A percentile compares a stretch with the other conserved stretches of the same genome.
Evolutionary conservation across 108 stramenopile genomes (phyloP).

Genomic region (Cyclostephanos invisitatus): DNA sequence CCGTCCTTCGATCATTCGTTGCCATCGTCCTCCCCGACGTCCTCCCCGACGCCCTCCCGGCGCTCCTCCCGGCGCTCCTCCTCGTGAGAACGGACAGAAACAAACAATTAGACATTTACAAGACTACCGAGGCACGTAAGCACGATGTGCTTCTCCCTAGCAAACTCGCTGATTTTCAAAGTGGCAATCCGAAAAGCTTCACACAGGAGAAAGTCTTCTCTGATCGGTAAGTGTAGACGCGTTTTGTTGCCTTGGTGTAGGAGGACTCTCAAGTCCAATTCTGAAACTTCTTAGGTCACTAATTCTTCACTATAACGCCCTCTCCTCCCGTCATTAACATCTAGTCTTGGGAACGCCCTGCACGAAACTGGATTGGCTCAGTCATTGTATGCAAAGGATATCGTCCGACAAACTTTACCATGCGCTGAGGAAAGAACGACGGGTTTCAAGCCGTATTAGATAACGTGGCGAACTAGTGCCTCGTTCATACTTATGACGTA

Average conservation of each 20-base stretch:
- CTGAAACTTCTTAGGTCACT: not conserved
- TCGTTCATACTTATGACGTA: too few relatives aligned
- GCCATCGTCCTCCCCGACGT: too few relatives aligned
- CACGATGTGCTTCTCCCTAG: slow-evolving; percentile 38
- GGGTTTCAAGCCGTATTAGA: slow-evolving; percentile 42
- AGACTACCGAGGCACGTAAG: slow-evolving; percentile 45
- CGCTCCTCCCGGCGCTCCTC: too few relatives aligned
- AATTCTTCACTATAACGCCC: not conserved
- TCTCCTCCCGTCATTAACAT: not conserved
- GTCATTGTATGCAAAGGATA: slow-evolving; percentile 38
- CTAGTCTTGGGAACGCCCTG: slow-evolving; percentile 42
- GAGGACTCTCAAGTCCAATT: too few relatives aligned
- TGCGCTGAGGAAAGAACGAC: slow-evolving; percentile 42
- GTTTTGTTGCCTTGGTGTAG: too few relatives aligned
- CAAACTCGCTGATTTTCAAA: slow-evolving; percentile 45
- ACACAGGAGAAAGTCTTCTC: slow-evolving; percentile 49
- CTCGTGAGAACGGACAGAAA: too few relatives aligned
- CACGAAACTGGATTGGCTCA: slow-evolving; percentile 47
- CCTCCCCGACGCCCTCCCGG: too few relatives aligned
- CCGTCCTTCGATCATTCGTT: too few relatives aligned
- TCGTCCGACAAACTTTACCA: slow-evolving; percentile 34
- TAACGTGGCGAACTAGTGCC: not conserved
- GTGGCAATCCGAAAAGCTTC: slow-evolving; percentile 40
- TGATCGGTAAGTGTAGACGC: slow-evolving; percentile 25
- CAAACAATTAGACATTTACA: slow-evolving; percentile 33